These are phyloP conservation scores for Chaetomium fimeti DNA, from an alignment of 495 filamentous ascomycete species.

Conservation along the genomic window DNA sequence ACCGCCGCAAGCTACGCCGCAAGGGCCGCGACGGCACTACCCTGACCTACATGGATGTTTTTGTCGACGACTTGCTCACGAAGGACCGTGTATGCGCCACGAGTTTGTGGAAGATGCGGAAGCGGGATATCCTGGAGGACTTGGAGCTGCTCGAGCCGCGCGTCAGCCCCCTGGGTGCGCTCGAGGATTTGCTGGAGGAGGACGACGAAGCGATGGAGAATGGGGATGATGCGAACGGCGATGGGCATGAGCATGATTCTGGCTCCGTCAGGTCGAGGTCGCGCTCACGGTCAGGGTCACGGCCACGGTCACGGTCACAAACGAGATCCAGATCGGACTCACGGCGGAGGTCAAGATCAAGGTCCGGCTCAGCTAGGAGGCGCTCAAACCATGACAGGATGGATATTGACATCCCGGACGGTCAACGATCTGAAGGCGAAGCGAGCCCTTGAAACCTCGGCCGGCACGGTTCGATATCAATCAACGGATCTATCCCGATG, in stretches of 20 bases:
- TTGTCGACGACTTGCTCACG: slow-evolving; percentile 85
- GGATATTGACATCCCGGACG: slow-evolving; percentile 38
- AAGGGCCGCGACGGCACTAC: slow-evolving; percentile 67
- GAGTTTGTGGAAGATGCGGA: slow-evolving; percentile 87
- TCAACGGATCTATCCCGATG: too few species aligned
- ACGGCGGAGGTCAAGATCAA: slow-evolving; percentile 22
- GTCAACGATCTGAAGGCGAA: slow-evolving; percentile 4
- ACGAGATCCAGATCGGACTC: slow-evolving; percentile 13
- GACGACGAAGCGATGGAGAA: slow-evolving; percentile 50
- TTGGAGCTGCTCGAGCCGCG: slow-evolving; percentile 81
- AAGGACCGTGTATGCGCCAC: slow-evolving; percentile 91
- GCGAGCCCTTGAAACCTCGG: slow-evolving; percentile 14
- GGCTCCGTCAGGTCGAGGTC: slow-evolving; percentile 25
- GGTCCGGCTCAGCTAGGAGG: slow-evolving; percentile 25
- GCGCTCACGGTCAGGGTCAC: slow-evolving; percentile 23
- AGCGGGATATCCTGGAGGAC: slow-evolving; percentile 81
- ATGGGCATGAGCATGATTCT: slow-evolving; percentile 24
- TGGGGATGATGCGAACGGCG: slow-evolving; percentile 32
- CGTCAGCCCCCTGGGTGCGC: slow-evolving; percentile 78
- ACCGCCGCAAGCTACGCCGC: slow-evolving; percentile 78
- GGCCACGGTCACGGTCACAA: slow-evolving; percentile 18
- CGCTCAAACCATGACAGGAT: slow-evolving; percentile 33
- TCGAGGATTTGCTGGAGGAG: slow-evolving; percentile 76
- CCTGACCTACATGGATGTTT: slow-evolving; percentile 85
- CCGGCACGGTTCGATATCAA: not conserved